Percentiles rank a stretch among this genome's conserved stretches.
phyloP scores from a whole-genome alignment of 345 rosid species.

The Geranium brycei region DNA sequence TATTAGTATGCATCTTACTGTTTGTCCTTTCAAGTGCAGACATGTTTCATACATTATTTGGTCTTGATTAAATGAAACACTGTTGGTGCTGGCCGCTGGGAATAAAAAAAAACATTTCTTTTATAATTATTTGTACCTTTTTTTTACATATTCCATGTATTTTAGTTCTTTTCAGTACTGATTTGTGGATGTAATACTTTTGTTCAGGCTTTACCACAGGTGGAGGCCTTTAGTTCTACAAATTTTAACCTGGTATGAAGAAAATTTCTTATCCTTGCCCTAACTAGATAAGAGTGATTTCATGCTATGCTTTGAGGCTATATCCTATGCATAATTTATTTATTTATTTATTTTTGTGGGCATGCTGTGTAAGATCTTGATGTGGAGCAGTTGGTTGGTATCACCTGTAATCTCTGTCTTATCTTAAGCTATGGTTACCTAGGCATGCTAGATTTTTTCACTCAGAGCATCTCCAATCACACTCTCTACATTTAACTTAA shows the following conservation, averaged over 20 bases:
- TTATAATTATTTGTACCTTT: neutral
- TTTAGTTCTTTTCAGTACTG: neutral
- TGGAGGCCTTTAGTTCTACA: slow-evolving; percentile 56
- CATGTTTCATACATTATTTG: neutral
- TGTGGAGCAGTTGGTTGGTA: too few relatives aligned
- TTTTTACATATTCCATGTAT: neutral
- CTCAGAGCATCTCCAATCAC: too few relatives aligned
- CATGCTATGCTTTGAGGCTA: too few relatives aligned
- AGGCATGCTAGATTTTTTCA: too few relatives aligned
- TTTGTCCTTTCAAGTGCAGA: neutral
- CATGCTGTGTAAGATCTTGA: too few relatives aligned
- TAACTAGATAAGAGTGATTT: neutral
- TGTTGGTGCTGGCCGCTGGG: neutral
- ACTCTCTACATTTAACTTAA: too few relatives aligned
- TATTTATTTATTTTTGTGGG: neutral
- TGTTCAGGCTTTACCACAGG: slow-evolving; percentile 51
- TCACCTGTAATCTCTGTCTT: too few relatives aligned
- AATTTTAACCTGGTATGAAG: slow-evolving; percentile 59
- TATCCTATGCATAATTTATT: too few relatives aligned
- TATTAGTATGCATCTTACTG: too few relatives aligned
- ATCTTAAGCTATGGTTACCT: too few relatives aligned
- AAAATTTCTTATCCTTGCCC: slow-evolving; percentile 4
- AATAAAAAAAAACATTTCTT: neutral
- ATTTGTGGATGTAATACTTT: neutral
- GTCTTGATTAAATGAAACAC: neutral